Conservation (phyloP, 495 filamentous ascomycete genomes). For the Trichoderma gamsii region DNA sequence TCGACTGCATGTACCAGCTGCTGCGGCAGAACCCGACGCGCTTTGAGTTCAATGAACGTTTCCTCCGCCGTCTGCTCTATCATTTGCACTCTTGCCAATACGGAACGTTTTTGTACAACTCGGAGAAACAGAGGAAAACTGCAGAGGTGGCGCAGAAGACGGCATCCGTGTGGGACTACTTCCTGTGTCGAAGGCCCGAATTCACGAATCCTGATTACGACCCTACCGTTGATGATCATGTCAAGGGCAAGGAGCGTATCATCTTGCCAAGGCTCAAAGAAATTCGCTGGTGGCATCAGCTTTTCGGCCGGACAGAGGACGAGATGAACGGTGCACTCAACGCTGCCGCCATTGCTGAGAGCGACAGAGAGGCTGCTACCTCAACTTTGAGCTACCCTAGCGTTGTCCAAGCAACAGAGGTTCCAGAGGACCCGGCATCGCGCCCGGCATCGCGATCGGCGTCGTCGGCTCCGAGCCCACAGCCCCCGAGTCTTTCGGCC, state of each 20-base stretch:
- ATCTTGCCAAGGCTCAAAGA: constrained; percentile 64
- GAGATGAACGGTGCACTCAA: constrained; percentile 83
- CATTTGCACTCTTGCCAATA: constrained; percentile 96
- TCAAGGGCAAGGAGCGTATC: constrained; percentile 72
- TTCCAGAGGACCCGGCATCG: constrained; percentile 24
- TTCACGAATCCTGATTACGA: constrained; percentile 82
- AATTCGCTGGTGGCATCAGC: constrained; percentile 87
- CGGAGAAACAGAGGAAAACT: constrained; percentile 83
- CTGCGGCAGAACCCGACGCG: constrained; percentile 79
- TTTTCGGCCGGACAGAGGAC: constrained; percentile 74
- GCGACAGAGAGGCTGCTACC: constrained; percentile 23
- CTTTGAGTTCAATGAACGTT: constrained; percentile 96
- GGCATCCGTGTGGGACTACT: constrained; percentile 94
- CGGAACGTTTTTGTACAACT: constrained; percentile 93
- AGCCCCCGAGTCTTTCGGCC: constrained; percentile 29
- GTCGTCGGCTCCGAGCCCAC: constrained; percentile 25
- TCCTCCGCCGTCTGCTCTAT: constrained; percentile 83
- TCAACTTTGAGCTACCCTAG: constrained; percentile 3
- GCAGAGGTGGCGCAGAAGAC: constrained; percentile 63
- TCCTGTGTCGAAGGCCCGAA: constrained; percentile 67
- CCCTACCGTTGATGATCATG: constrained; percentile 64
- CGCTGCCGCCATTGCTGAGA: constrained; percentile 30
- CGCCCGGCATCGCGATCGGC: too few species aligned
- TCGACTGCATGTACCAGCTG: constrained; percentile 91
- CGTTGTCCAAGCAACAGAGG: not conserved